Base-by-base conservation (phyloP, 768 basidiomycete species). In the Flagelloscypha sp. region DNA sequence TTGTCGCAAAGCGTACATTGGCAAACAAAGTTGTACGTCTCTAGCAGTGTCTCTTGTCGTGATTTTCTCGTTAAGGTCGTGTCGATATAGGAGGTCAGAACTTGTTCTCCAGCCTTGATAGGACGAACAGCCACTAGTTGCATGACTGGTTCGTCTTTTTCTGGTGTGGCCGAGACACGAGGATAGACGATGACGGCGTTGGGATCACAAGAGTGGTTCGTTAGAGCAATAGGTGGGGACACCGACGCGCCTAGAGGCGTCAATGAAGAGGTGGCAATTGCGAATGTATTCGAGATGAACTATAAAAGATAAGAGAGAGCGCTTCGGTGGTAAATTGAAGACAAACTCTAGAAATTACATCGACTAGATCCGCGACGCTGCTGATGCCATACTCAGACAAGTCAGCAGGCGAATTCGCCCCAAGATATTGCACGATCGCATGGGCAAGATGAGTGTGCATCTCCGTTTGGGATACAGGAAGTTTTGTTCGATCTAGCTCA, bases 101-200 rank as follows among this genome's bases (percentile, higher is more conserved):
- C 66, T 73, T 95, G 84, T 54, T 93, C 80, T 6, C 65, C 76
- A 0, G 65, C 52, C 2, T 44, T 33, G 22, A 98, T 81, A 10
- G 73, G 62, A 33, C 69, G 72, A 18, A 97, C 55, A 0, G 83
- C 78, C 9, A 92, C 57, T 8, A 95, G 67, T 24, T 84, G 72
- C 74, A 90, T 70, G 19, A 73, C 41, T 0, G 84, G 76, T 49
- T 82, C 80, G 18, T 66, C 56, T 13, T 38, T 48, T 1, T 48
- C 40, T 1, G 57, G 46, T 10, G 53, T 42, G 9, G 49, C 53
- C 4, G 65, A 53, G 3, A 66, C 53, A 4, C 74, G 65, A 32
- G 93, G 92, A 50, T 94, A 97, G 3, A 97, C 86, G n/a, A 93
- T 72, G 21, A 82, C 86, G 0, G 84, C 88, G 50, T 95, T 93